Conservation (phyloP, 148 eudicot species). For the Spergularia marina region DNA sequence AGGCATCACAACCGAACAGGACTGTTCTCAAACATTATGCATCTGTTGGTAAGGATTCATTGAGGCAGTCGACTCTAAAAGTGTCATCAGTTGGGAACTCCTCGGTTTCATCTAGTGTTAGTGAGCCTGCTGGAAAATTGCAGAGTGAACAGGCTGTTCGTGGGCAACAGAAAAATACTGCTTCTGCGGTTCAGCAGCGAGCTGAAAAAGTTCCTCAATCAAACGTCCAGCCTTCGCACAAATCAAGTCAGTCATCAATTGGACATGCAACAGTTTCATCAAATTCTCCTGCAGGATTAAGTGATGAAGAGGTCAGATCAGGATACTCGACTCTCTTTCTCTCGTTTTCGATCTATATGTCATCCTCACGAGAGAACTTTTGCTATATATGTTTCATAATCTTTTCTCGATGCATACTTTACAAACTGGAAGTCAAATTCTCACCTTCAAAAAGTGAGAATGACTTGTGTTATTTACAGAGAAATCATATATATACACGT, state of each 20-base stretch:
- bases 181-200: slow-evolving; percentile 44
- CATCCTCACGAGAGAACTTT: too few relatives aligned
- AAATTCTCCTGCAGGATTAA: slow-evolving; percentile 63
- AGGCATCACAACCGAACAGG: slow-evolving; percentile 49
- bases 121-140: slow-evolving; percentile 42
- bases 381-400: neutral
- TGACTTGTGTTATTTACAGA: neutral
- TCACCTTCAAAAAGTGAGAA: too few relatives aligned
- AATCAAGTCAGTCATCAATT: slow-evolving; percentile 40
- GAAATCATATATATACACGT: neutral
- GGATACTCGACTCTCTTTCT: neutral
- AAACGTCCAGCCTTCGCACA: slow-evolving; percentile 44
- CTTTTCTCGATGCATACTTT: neutral
- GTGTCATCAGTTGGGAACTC: slow-evolving; percentile 37
- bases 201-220: slow-evolving; percentile 49
- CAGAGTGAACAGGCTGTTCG: slow-evolving; percentile 41
- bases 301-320: slow-evolving; percentile 90
- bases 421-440: too few relatives aligned
- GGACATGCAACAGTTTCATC: slow-evolving; percentile 54
- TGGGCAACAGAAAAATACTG: slow-evolving; percentile 43
- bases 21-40: slow-evolving; percentile 39
- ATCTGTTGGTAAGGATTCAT: slow-evolving; percentile 53
- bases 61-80: slow-evolving; percentile 47
- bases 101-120: slow-evolving; percentile 32
- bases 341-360: neutral